Evolutionary conservation across 2,329 filamentous ascomycete species (phyloP), one percentile per base, ranked within the genome.

Genomic region (Epichloe aotearoae): DNA sequence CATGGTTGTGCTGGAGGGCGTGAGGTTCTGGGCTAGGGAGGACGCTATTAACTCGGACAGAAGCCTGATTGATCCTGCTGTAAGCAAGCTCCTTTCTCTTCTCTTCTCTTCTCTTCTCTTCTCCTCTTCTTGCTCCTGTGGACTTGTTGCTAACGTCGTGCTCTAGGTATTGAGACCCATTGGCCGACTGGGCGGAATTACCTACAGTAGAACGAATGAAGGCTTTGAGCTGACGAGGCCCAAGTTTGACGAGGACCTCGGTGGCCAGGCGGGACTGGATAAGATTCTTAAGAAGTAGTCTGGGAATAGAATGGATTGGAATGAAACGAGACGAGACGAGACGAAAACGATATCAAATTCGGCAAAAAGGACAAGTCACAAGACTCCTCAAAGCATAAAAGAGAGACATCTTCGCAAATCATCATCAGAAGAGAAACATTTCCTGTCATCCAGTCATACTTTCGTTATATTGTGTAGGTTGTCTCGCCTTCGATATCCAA

Each of bases 21-120:
- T 86, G 36, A 75, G 83, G 30, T 95, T 96, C 63, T 96, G 90
- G 88, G 88, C 83, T 2, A 72, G 90, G 88, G 88, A 94, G 64
- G 91, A 96, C 68, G 89, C 89, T 2, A 71, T 95, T 54, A 87
- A 95, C 59, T 80, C 86, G 62, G 83, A 88, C 8, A 77, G 73
- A 61, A 88, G 81, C 57, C 59, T 87, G 41, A 73, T 97, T 52
- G 86, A 94, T 65, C 80, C 87, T 11, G 76, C 70, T 49, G 79
- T 83, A 63, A 69, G 76, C 69, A 63, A 69, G 76, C 69, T n/a
- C 5, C 36, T 38, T 5, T 4, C 10, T 5, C 37, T 20, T 37
- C 2, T 14, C 7, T 12, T 17, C n/a, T n/a, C n/a, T n/a, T 46
- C 43, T 47, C 53, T 61, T 20, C 57, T 34, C 20, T 10, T 4